Percentiles rank a stretch among this genome's conserved stretches.
Evolutionary conservation across 2,329 filamentous ascomycete genomes (phyloP).

Genomic region (Cladophialophora bantiana): DNA sequence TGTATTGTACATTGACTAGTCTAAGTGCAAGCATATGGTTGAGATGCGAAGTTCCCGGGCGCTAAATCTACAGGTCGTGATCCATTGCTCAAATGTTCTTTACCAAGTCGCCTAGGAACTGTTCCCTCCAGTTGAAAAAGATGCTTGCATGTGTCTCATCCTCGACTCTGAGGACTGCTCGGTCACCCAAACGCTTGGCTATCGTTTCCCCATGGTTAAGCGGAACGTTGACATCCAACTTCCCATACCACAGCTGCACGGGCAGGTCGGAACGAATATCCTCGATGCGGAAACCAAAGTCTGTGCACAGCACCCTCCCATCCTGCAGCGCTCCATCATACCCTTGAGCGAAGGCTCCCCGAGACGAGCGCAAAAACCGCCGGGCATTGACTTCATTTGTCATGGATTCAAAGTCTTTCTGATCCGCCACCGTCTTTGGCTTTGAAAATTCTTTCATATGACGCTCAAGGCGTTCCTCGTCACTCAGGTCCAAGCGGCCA

Average conservation of each 20-base stretch:
- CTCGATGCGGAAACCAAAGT: constrained; percentile 47
- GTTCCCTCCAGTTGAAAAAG: constrained; percentile 13
- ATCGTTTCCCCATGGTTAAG: constrained; percentile 46
- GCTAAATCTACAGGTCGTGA: no score
- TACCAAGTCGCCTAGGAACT: constrained; percentile 24
- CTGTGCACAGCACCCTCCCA: constrained; percentile 41
- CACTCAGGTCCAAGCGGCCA: constrained; percentile 45
- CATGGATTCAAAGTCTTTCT: constrained; percentile 42
- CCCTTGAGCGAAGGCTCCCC: constrained; percentile 45
- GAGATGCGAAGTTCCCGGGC: no score
- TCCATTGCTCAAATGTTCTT: constrained; percentile 3
- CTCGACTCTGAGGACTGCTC: constrained; percentile 43
- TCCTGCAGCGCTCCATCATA: constrained; percentile 44
- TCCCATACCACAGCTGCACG: constrained; percentile 50
- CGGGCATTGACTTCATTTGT: constrained; percentile 39
- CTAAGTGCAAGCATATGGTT: no score
- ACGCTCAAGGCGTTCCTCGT: constrained; percentile 44
- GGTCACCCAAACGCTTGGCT: constrained; percentile 43
- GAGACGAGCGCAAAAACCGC: constrained; percentile 36
- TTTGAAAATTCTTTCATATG: constrained; percentile 28
- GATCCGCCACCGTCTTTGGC: constrained; percentile 21
- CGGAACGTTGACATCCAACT: constrained; percentile 45
- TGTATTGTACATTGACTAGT: no score
- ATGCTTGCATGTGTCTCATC: constrained; percentile 47
- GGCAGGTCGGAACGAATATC: constrained; percentile 48